Conservation (phyloP, 2,329 filamentous ascomycete genomes). For the Aspergillus hortae region DNA sequence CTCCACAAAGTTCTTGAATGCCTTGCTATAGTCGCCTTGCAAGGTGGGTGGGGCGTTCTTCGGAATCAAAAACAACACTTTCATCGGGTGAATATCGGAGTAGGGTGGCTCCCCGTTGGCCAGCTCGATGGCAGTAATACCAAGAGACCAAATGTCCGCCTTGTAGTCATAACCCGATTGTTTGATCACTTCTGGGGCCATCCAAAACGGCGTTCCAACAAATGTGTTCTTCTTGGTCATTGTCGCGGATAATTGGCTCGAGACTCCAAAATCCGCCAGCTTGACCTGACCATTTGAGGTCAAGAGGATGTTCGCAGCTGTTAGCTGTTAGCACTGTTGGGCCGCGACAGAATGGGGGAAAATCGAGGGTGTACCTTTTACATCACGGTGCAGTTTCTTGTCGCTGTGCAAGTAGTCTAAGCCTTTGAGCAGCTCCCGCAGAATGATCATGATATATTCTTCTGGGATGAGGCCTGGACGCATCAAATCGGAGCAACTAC, state of each 20-base stretch:
- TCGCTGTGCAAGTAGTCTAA: constrained; percentile 91
- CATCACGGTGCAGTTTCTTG: constrained; percentile 93
- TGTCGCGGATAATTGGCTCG: constrained; percentile 89
- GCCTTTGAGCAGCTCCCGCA: constrained; percentile 83
- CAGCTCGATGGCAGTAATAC: constrained; percentile 88
- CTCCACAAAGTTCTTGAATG: constrained; percentile 81
- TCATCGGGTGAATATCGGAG: constrained; percentile 97
- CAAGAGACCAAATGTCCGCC: constrained; percentile 95
- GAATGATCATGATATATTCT: constrained; percentile 94
- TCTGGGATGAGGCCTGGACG: constrained; percentile 88
- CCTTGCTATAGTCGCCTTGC: constrained; percentile 74
- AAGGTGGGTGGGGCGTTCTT: constrained; percentile 85
- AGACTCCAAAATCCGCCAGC: constrained; percentile 94
- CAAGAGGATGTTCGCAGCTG: constrained; percentile 89
- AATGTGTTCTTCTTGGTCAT: constrained; percentile 99
- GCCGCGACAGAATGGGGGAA: too few species aligned
- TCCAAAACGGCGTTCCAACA: constrained; percentile 98
- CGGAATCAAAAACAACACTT: constrained; percentile 91
- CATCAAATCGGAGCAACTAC: constrained; percentile 93
- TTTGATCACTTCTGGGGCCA: constrained; percentile 98
- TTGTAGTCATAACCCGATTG: constrained; percentile 98
- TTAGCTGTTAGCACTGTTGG: constrained; percentile 11
- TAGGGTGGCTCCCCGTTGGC: constrained; percentile 92
- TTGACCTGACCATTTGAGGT: constrained; percentile 93
- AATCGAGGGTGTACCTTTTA: constrained; percentile 65